Evolutionary conservation across 2,329 filamentous ascomycete species (phyloP).

Genomic region (Fusarium palustre): DNA sequence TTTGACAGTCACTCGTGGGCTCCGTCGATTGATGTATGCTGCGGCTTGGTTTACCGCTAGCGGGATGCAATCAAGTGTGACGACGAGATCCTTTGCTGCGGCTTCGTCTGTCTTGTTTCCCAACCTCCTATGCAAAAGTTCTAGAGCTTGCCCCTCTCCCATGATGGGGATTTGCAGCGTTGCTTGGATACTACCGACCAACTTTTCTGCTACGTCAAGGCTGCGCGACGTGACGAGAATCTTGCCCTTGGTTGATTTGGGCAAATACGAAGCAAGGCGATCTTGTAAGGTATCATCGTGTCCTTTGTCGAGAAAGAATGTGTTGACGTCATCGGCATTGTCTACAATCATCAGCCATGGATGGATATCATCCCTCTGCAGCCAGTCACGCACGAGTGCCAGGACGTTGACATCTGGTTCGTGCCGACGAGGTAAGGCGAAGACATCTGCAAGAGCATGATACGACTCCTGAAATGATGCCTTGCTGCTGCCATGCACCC

Average conservation of each 20-base stretch:
- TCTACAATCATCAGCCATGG: slow-evolving; percentile 42
- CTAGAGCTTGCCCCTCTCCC: slow-evolving; percentile 19
- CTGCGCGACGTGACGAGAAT: slow-evolving; percentile 39
- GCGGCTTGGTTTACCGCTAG: slow-evolving; percentile 50
- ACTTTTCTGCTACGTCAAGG: slow-evolving; percentile 6
- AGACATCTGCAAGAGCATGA: slow-evolving; percentile 49
- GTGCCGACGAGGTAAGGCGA: slow-evolving; percentile 47
- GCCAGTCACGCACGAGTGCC: slow-evolving; percentile 48
- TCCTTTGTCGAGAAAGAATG: background rate
- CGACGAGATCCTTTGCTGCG: slow-evolving; percentile 19
- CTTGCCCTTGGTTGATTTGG: slow-evolving; percentile 22
- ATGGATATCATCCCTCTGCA: slow-evolving; percentile 39
- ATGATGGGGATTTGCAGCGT: slow-evolving; percentile 24
- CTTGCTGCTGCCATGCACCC: slow-evolving; percentile 52
- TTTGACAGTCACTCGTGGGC: slow-evolving; percentile 34
- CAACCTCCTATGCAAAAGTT: slow-evolving; percentile 28
- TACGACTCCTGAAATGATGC: slow-evolving; percentile 52
- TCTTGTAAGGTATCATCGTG: background rate
- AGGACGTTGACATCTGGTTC: slow-evolving; percentile 50
- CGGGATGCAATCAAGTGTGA: slow-evolving; percentile 45
- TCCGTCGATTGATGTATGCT: slow-evolving; percentile 42
- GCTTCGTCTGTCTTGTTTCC: background rate
- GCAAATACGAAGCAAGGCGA: slow-evolving; percentile 28
- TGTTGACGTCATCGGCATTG: slow-evolving; percentile 33
- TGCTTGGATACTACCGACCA: slow-evolving; percentile 6